Conservation (phyloP, 2,329 filamentous ascomycete genomes). For the Alternaria sp. region DNA sequence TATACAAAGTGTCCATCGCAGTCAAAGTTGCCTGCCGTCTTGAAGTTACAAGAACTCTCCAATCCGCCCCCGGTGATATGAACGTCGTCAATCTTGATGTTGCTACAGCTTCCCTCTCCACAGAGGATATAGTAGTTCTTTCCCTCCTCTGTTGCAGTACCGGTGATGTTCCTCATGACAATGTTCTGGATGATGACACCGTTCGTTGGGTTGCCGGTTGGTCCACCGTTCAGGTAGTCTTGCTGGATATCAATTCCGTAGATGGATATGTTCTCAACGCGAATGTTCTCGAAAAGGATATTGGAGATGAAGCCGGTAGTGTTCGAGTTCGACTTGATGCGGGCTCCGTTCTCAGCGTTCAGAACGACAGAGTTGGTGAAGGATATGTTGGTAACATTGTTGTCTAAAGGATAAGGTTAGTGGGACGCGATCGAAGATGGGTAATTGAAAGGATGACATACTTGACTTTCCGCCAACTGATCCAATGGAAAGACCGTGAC, state of each 20-base stretch:
- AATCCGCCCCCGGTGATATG: conserved; percentile 49
- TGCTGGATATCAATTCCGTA: conserved; percentile 61
- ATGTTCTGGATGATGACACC: conserved; percentile 56
- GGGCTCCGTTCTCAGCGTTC: conserved; percentile 62
- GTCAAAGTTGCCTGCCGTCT: conserved; percentile 37
- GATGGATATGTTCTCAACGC: conserved; percentile 51
- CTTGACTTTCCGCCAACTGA: conserved; percentile 56
- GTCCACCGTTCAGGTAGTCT: conserved; percentile 57
- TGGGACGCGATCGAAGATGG: too few relatives aligned
- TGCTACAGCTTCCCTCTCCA: conserved; percentile 57
- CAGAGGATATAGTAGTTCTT: conserved; percentile 62
- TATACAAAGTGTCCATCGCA: conserved; percentile 30
- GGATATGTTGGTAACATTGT: conserved; percentile 45
- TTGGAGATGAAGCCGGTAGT: conserved; percentile 53
- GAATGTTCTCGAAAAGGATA: conserved; percentile 29
- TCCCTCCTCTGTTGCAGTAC: conserved; percentile 39
- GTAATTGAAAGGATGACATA: background rate
- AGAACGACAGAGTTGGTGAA: conserved; percentile 58
- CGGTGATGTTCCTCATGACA: conserved; percentile 51
- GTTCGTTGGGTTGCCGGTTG: conserved; percentile 54
- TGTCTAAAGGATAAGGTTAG: conserved; percentile 34
- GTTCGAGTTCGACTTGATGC: conserved; percentile 63
- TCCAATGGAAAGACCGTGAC: conserved; percentile 65
- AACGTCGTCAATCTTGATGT: conserved; percentile 62
- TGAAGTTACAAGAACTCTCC: conserved; percentile 37